Evolutionary conservation across 768 basidiomycete genomes (phyloP).

Genomic region (Podaxis sp.): DNA sequence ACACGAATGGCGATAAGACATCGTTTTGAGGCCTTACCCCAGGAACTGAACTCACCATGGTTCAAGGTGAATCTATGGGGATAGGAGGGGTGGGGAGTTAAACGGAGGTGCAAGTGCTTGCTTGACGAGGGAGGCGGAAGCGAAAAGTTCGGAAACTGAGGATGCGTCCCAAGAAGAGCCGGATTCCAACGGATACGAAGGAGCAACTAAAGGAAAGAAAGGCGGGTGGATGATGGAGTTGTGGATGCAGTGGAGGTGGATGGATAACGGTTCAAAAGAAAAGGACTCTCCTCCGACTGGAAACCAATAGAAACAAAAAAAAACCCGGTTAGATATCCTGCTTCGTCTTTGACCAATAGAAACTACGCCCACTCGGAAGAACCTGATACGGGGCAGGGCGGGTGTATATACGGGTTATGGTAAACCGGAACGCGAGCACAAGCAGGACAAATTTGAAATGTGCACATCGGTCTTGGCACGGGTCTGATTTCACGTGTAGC

Average conservation of each 20-base stretch:
- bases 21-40: neutral
- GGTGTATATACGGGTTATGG: neutral
- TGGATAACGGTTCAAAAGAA: no score
- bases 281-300: no score
- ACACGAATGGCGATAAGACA: conserved; percentile 3
- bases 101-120: neutral
- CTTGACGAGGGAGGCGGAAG: neutral
- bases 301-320: no score
- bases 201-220: no score
- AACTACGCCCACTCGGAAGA: no score
- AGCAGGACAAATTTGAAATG: neutral
- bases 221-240: no score
- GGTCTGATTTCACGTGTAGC: neutral
- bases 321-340: no score
- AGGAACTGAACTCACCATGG: conserved; percentile 19
- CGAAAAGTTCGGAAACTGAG: neutral
- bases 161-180: no score
- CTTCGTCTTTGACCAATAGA: no score
- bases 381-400: neutral
- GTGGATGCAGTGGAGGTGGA: no score
- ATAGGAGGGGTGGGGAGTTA: neutral
- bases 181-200: no score
- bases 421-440: neutral
- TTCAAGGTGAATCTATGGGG: neutral
- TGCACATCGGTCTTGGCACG: neutral